These are phyloP conservation scores for Amanita fuliginea DNA, from an alignment of 768 basidiomycete species.

Conservation along the genomic window DNA sequence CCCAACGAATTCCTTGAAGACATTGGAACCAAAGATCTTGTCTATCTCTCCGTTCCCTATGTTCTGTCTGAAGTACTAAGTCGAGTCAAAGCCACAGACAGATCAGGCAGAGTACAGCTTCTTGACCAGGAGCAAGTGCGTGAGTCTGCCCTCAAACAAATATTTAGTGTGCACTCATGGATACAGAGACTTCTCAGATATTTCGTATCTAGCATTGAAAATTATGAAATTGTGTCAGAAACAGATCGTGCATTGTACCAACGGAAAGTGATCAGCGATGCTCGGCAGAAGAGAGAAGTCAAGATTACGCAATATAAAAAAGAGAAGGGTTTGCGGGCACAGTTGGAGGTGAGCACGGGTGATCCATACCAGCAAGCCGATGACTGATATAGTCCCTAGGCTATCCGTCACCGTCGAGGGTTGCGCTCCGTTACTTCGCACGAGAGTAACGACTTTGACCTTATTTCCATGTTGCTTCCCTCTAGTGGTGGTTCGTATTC, in stretches of 20 bases:
- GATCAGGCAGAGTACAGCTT: slow-evolving; percentile 42
- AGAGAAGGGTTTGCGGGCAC: slow-evolving; percentile 68
- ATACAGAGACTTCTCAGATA: slow-evolving; percentile 10
- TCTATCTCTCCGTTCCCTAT: slow-evolving; percentile 68
- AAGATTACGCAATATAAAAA: slow-evolving; percentile 88
- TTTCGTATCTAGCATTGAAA: slow-evolving; percentile 43
- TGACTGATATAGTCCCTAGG: slow-evolving; percentile 18
- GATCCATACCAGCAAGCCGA: neutral
- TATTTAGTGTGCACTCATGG: neutral
- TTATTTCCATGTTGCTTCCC: slow-evolving; percentile 55
- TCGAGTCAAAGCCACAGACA: slow-evolving; percentile 43
- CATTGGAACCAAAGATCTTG: slow-evolving; percentile 63
- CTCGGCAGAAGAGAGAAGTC: slow-evolving; percentile 62
- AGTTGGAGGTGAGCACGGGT: slow-evolving; percentile 49
- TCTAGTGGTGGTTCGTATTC: slow-evolving; percentile 8
- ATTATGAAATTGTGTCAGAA: slow-evolving; percentile 55
- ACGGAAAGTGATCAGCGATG: slow-evolving; percentile 44
- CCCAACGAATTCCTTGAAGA: slow-evolving; percentile 78
- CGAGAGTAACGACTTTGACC: slow-evolving; percentile 41
- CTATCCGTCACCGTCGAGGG: slow-evolving; percentile 42
- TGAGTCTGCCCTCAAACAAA: neutral
- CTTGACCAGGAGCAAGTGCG: slow-evolving; percentile 52
- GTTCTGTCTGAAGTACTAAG: slow-evolving; percentile 55
- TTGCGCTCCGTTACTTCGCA: slow-evolving; percentile 22
- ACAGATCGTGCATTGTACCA: slow-evolving; percentile 47